Conservation (phyloP, 1,284 basidiomycete genomes). For the Ustilago curta region DNA sequence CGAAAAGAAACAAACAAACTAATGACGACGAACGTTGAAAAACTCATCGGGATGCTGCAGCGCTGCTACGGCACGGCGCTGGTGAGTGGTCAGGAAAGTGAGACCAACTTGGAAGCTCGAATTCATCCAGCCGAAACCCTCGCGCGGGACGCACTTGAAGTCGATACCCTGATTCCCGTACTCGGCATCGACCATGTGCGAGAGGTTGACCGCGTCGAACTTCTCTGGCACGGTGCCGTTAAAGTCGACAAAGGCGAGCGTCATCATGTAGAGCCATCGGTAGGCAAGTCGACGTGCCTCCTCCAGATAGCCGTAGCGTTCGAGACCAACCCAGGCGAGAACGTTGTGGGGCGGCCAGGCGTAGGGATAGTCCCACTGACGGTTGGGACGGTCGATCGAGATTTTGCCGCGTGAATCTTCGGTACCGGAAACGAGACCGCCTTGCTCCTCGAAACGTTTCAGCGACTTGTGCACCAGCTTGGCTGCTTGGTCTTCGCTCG, state of each 20-base stretch:
- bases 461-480: slow-evolving; percentile 88
- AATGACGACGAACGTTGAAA: slow-evolving; percentile 72
- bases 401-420: slow-evolving; percentile 96
- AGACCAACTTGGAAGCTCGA: slow-evolving; percentile 84
- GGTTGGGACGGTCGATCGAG: slow-evolving; percentile 94
- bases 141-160: slow-evolving; percentile 86
- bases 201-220: slow-evolving; percentile 95
- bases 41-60: slow-evolving; percentile 91
- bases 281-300: slow-evolving; percentile 94
- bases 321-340: slow-evolving; percentile 95
- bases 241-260: slow-evolving; percentile 76
- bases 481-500: slow-evolving; percentile 92
- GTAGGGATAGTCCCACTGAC: slow-evolving; percentile 83
- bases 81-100: slow-evolving; percentile 91
- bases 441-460: slow-evolving; percentile 94
- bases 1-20: neutral
- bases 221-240: slow-evolving; percentile 98
- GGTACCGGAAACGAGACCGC: slow-evolving; percentile 95
- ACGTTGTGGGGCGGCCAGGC: slow-evolving; percentile 80
- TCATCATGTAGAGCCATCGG: slow-evolving; percentile 91
- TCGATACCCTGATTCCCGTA: slow-evolving; percentile 98
- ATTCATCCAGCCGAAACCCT: slow-evolving; percentile 88
- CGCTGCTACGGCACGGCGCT: slow-evolving; percentile 91
- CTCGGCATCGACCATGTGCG: slow-evolving; percentile 95
- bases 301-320: slow-evolving; percentile 93